A percentile compares a stretch with the other conserved stretches of the same genome.
Evolutionary conservation across 257 asterid species (phyloP).

Genomic region (Przewalskia tangutica): DNA sequence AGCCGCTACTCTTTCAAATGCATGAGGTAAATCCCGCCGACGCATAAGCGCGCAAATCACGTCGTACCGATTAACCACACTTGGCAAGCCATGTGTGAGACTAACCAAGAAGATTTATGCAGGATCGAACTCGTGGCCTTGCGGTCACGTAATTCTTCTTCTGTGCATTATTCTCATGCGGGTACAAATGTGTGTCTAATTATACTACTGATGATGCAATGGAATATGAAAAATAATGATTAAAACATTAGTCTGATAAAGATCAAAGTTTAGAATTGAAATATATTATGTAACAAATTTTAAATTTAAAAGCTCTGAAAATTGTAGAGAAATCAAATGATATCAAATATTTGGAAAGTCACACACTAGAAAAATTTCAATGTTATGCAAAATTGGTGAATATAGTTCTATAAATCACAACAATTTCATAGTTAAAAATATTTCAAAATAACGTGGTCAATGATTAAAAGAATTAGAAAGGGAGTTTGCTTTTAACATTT

Average conservation of each 20-base stretch:
- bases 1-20: too few species aligned
- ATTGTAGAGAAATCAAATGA: neutral
- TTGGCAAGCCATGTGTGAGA: too few species aligned
- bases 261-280: neutral
- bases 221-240: neutral
- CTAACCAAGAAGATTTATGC: too few species aligned
- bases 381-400: neutral
- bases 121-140: too few species aligned
- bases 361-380: neutral
- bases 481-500: neutral
- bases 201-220: neutral
- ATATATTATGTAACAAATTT: neutral
- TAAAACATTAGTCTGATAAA: neutral
- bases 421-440: neutral
- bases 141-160: too few species aligned
- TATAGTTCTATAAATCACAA: neutral
- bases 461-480: neutral
- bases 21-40: too few species aligned
- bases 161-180: too few species aligned
- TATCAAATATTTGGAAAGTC: neutral
- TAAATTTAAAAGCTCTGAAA: neutral
- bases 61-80: too few species aligned
- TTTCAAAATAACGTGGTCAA: neutral
- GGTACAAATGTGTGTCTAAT: too few species aligned
- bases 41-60: too few species aligned